Evolutionary conservation across 768 basidiomycete species (phyloP).

Genomic region (Boletus tomentosulus): DNA sequence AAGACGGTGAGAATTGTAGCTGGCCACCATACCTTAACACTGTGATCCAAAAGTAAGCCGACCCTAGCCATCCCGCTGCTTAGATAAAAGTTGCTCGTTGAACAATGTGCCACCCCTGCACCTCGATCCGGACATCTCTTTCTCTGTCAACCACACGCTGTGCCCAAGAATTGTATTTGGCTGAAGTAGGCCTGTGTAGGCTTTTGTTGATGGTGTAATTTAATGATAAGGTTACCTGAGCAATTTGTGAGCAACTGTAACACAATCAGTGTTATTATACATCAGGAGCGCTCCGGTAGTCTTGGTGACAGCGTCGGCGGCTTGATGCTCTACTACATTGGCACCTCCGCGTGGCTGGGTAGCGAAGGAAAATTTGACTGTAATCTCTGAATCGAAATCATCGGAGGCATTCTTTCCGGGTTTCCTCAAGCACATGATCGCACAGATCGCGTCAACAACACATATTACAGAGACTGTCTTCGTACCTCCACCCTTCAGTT

Average conservation of each 20-base stretch:
- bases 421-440: not conserved
- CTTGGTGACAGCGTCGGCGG: not conserved
- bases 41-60: conserved; percentile 69
- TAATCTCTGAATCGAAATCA: no score
- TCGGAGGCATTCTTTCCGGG: not conserved
- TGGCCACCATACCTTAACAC: conserved; percentile 61
- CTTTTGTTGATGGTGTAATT: no score
- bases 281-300: not conserved
- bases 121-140: conserved; percentile 57
- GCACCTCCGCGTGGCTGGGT: not conserved
- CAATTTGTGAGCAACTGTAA: no score
- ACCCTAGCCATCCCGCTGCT: conserved; percentile 79
- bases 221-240: no score
- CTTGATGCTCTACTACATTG: not conserved
- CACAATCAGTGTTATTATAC: no score
- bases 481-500: no score
- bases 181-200: conserved; percentile 59
- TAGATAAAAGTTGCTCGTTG: conserved; percentile 88
- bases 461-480: no score
- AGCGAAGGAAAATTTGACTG: not conserved
- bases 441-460: not conserved
- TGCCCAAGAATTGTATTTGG: conserved; percentile 83
- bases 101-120: conserved; percentile 84
- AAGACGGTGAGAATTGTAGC: no score
- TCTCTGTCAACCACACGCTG: conserved; percentile 68